Conservation (phyloP, 305 asterid species). For the Solanum hybrid region DNA sequence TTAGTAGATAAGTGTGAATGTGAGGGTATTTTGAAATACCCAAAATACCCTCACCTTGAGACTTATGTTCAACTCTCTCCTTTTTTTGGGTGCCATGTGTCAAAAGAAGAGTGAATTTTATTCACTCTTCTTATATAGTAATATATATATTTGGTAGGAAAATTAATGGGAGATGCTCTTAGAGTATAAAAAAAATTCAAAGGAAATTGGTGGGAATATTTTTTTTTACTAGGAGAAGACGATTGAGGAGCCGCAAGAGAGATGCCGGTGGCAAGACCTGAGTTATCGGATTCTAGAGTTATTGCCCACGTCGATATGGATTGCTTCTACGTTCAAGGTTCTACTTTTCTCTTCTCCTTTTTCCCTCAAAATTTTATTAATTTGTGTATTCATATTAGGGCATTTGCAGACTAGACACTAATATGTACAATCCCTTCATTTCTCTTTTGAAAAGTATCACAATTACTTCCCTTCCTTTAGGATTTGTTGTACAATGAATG, state of each 20-base stretch:
- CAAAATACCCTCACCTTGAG: too few relatives aligned
- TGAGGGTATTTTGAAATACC: too few relatives aligned
- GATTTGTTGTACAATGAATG: background rate
- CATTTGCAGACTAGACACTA: background rate
- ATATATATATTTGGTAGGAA: too few relatives aligned
- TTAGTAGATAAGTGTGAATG: too few relatives aligned
- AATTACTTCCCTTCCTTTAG: background rate
- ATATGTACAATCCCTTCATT: background rate
- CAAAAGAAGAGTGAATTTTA: too few relatives aligned
- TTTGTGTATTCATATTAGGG: background rate
- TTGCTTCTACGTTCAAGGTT: slow-evolving; percentile 94
- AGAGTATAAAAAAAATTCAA: too few relatives aligned
- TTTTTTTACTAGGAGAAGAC: background rate
- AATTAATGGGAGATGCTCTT: too few relatives aligned
- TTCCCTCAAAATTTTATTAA: background rate
- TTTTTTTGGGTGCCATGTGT: too few relatives aligned
- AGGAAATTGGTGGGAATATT: background rate
- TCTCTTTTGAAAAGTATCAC: background rate
- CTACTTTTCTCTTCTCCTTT: background rate
- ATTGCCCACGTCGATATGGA: slow-evolving; percentile 94
- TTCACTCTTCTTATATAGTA: too few relatives aligned
- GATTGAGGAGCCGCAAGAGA: background rate
- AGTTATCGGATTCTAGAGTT: slow-evolving; percentile 66
- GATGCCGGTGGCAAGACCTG: slow-evolving; percentile 70
- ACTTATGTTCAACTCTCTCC: too few relatives aligned